These are phyloP conservation scores for Penicillium paxilli DNA, from an alignment of 495 filamentous ascomycete genomes.

Conservation along the genomic window DNA sequence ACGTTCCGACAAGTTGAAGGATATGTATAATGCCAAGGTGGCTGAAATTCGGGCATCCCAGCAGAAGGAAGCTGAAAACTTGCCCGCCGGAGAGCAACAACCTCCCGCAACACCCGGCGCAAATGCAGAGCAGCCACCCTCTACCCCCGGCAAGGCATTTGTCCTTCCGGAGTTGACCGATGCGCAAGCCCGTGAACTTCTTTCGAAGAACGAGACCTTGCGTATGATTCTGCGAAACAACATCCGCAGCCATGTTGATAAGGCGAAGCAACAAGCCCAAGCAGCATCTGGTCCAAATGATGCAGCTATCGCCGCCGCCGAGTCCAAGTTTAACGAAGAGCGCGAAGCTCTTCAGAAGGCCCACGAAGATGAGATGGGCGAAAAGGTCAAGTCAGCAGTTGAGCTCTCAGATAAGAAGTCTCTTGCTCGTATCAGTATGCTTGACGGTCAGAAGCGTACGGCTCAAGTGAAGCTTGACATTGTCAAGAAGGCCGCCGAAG, in stretches of 20 bases:
- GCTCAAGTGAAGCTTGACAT: conserved; percentile 72
- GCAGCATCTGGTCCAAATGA: conserved; percentile 19
- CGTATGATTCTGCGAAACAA: conserved; percentile 67
- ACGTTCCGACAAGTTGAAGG: conserved; percentile 72
- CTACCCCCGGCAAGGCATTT: conserved; percentile 35
- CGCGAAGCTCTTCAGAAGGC: conserved; percentile 66
- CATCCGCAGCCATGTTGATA: conserved; percentile 57
- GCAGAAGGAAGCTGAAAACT: conserved; percentile 60
- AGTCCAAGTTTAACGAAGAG: conserved; percentile 54
- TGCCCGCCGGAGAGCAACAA: conserved; percentile 59
- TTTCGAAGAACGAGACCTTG: conserved; percentile 63
- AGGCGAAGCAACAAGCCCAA: conserved; percentile 42
- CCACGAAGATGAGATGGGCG: conserved; percentile 35
- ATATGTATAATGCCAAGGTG: conserved; percentile 66
- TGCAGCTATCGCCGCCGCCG: conserved; percentile 35
- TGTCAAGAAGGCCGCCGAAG: conserved; percentile 73
- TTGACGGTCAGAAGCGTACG: conserved; percentile 64
- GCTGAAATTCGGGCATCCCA: conserved; percentile 57
- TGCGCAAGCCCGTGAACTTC: conserved; percentile 62
- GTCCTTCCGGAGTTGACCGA: conserved; percentile 49
- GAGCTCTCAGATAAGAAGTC: conserved; percentile 60
- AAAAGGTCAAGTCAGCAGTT: conserved; percentile 46
- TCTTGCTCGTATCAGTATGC: conserved; percentile 74
- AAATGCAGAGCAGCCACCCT: conserved; percentile 29
- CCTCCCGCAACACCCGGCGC: conserved; percentile 33